Base-by-base conservation (phyloP, 495 filamentous ascomycete genomes). In the Parmelia sp. region DNA sequence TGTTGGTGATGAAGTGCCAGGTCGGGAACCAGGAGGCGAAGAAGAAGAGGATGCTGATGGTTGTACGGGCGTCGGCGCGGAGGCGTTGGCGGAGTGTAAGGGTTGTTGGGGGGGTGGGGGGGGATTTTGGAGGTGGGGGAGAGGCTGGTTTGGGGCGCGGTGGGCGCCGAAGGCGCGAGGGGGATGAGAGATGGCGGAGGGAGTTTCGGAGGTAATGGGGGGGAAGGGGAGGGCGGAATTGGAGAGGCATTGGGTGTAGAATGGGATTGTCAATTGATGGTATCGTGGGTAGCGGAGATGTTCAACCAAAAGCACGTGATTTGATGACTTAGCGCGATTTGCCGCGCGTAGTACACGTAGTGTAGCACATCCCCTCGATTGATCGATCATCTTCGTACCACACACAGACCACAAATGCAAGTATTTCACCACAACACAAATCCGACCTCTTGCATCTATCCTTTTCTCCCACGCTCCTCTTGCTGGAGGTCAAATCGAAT, bases 1-100 rank as follows among this genome's bases (percentile, higher is more conserved):
- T 78, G 56, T 80, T 77, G 58, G 85, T 83, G 75, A 90, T 82
- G 75, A 84, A 86, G 51, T 87, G 35, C 23, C 31, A 36, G 36
- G 36, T 15, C 19, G 62, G 23, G 55, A 37, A 27, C 36, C 44
- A 55, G 56, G 44, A 36, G 0, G 47, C 19, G 23, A 56, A 12
- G n/a, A 37, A 21, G 61, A 29, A 19, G 66, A 62, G 47, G 61
- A 45, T 9, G 36, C 42, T 49, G 55, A 59, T 11, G 25, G 21
- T 47, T 11, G 51, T 45, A 53, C 23, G 7, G 57, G 35, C 4
- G 35, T 44, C 17, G 62, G n/a, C 14, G 62, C 9, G 0, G 42
- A 15, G 61, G 11, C 5, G 37, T 21, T 25, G 65, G 31, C 4
- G 35, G 35, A 36, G 4, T 4, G 35, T 36, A 10, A 4, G 35